These are phyloP conservation scores for Clohesyomyces aquaticus DNA, from an alignment of 495 filamentous ascomycete species.

Conservation along the genomic window DNA sequence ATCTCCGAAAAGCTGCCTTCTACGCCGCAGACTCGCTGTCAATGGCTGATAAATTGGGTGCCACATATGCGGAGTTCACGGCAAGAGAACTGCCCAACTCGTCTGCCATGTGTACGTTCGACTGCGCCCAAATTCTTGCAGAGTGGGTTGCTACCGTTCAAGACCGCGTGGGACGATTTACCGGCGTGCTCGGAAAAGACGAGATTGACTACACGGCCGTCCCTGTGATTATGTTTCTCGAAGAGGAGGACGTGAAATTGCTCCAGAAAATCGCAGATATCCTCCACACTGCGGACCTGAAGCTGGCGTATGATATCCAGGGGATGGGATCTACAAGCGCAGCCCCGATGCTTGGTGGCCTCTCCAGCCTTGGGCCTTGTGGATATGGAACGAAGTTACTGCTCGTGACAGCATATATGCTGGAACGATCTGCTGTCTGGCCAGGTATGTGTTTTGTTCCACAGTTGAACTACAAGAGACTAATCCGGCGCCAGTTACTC, in stretches of 20 bases:
- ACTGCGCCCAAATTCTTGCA: conserved; percentile 94
- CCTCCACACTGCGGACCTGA: conserved; percentile 74
- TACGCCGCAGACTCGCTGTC: conserved; percentile 91
- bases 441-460: conserved; percentile 64
- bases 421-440: conserved; percentile 90
- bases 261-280: conserved; percentile 84
- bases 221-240: conserved; percentile 84
- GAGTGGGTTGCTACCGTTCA: conserved; percentile 97
- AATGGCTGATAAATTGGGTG: conserved; percentile 85
- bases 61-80: conserved; percentile 83
- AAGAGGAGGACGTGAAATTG: conserved; percentile 89
- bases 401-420: conserved; percentile 82
- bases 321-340: conserved; percentile 57
- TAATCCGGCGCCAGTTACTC: conserved; percentile 66
- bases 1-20: conserved; percentile 90
- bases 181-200: conserved; percentile 85
- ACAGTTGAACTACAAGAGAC: conserved; percentile 26
- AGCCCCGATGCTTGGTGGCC: conserved; percentile 51
- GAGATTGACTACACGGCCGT: conserved; percentile 75
- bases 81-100: conserved; percentile 91
- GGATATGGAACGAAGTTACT: conserved; percentile 88
- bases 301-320: conserved; percentile 60
- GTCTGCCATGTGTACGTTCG: conserved; percentile 90
- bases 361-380: conserved; percentile 63
- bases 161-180: conserved; percentile 84